phyloP scores from a whole-genome alignment of 208 protist genomes.

The Endotrypanum monterogeii region DNA sequence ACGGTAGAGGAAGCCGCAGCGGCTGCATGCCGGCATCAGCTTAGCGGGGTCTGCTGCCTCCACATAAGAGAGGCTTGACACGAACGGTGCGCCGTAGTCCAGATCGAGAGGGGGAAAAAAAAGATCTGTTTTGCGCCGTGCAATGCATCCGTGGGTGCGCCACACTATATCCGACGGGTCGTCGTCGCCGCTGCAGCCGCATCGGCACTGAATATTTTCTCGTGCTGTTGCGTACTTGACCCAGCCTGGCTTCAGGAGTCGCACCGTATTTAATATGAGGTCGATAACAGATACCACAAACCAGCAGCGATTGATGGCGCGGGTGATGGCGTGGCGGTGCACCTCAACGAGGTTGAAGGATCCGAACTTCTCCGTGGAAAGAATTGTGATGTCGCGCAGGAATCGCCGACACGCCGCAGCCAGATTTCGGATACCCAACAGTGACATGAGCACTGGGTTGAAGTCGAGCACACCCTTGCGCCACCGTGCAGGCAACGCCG shows the following conservation, averaged over 20 bases:
- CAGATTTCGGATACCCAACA: conserved; percentile 73
- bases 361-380: conserved; percentile 73
- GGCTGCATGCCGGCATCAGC: conserved; percentile 66
- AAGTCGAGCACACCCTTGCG: conserved; percentile 65
- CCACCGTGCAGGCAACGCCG: conserved; percentile 49
- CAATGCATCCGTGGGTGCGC: conserved; percentile 57
- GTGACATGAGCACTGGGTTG: conserved; percentile 59
- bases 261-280: conserved; percentile 75
- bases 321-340: conserved; percentile 55
- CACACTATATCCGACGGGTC: conserved; percentile 42
- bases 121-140: conserved; percentile 63
- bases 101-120: conserved; percentile 77
- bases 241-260: conserved; percentile 70
- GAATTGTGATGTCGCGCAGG: conserved; percentile 67
- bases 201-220: conserved; percentile 61
- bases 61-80: conserved; percentile 70
- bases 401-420: conserved; percentile 67
- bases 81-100: conserved; percentile 80
- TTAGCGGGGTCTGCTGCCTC: conserved; percentile 74
- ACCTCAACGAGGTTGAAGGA: conserved; percentile 51
- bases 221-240: conserved; percentile 67
- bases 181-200: conserved; percentile 50
- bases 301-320: conserved; percentile 69
- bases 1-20: conserved; percentile 77
- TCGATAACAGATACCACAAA: conserved; percentile 72